Conservation (phyloP, 768 basidiomycete species). For the Suillus subluteus region DNA sequence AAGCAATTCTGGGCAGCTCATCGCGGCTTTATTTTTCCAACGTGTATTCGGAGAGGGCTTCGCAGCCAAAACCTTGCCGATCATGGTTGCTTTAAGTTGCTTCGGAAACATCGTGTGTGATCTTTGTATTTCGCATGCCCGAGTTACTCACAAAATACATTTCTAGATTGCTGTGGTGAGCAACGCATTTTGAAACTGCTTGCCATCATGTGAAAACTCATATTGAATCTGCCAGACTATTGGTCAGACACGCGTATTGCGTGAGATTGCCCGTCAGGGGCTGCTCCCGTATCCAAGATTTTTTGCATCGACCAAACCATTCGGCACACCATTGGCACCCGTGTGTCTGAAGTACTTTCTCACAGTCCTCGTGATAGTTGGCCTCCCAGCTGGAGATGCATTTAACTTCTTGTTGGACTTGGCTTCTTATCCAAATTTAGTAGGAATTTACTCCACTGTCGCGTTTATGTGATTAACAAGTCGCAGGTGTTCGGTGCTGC, state of each 20-base stretch:
- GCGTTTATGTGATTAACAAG: slow-evolving; percentile 10
- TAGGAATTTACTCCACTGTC: slow-evolving; percentile 27
- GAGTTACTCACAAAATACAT: background rate
- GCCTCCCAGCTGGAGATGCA: slow-evolving; percentile 44
- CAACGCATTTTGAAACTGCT: background rate
- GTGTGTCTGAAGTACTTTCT: slow-evolving; percentile 43
- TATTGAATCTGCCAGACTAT: slow-evolving; percentile 28
- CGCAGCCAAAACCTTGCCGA: slow-evolving; percentile 39
- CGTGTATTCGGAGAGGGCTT: slow-evolving; percentile 48
- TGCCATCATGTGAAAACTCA: background rate
- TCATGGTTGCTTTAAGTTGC: slow-evolving; percentile 44
- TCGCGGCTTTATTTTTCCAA: slow-evolving; percentile 53
- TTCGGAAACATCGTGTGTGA: slow-evolving; percentile 41
- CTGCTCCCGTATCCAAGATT: slow-evolving; percentile 51
- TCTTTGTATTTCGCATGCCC: slow-evolving; percentile 14
- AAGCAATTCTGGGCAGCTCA: slow-evolving; percentile 44
- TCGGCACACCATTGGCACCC: slow-evolving; percentile 51
- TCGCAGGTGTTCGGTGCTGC: slow-evolving; percentile 29
- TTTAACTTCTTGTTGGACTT: slow-evolving; percentile 48
- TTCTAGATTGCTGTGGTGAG: slow-evolving; percentile 9
- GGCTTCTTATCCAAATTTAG: slow-evolving; percentile 40
- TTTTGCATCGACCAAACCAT: slow-evolving; percentile 51
- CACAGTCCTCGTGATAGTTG: slow-evolving; percentile 46
- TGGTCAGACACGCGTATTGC: slow-evolving; percentile 48
- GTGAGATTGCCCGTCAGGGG: slow-evolving; percentile 57